phyloP scores from a whole-genome alignment of 2,329 filamentous ascomycete genomes.

The Diplocarpon rosae region DNA sequence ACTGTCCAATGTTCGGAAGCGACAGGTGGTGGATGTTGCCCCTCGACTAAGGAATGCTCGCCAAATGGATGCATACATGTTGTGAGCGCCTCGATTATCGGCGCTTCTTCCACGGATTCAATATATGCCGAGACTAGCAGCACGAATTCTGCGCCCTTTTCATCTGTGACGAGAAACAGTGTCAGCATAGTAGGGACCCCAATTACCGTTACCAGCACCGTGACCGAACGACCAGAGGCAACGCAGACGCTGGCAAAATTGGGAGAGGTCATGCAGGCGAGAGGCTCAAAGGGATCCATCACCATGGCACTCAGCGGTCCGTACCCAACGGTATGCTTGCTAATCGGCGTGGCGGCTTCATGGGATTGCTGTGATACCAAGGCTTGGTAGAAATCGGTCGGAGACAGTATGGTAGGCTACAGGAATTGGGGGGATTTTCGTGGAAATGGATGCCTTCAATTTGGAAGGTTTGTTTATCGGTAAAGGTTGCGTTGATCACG shows the following conservation, averaged over 20 bases:
- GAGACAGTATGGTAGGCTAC: background rate
- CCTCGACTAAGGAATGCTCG: conserved; percentile 11
- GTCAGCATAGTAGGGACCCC: background rate
- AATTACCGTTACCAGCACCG: conserved; percentile 13
- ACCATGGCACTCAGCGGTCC: conserved; percentile 10
- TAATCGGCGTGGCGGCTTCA: conserved; percentile 16
- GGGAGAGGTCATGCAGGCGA: conserved; percentile 19
- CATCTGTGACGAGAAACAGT: background rate
- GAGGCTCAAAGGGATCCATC: conserved; percentile 5
- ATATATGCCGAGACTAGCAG: background rate
- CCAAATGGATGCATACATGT: conserved; percentile 20
- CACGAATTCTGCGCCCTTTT: background rate
- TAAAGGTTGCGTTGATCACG: conserved; percentile 19
- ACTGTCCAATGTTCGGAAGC: conserved; percentile 17
- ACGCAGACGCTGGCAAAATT: conserved; percentile 19
- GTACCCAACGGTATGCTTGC: conserved; percentile 10
- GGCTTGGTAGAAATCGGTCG: background rate
- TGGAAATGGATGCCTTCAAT: background rate
- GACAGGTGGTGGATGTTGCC: conserved; percentile 23
- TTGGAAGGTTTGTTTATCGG: background rate
- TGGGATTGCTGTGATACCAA: conserved; percentile 16
- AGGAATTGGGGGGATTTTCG: background rate
- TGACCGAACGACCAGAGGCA: conserved; percentile 13
- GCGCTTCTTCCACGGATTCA: background rate
- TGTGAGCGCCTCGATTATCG: conserved; percentile 6